A percentile compares a stretch with the other conserved stretches of the same genome.
These are phyloP conservation scores for Neurospora sp. DNA, from an alignment of 495 filamentous ascomycete species.

Conservation along the genomic window DNA sequence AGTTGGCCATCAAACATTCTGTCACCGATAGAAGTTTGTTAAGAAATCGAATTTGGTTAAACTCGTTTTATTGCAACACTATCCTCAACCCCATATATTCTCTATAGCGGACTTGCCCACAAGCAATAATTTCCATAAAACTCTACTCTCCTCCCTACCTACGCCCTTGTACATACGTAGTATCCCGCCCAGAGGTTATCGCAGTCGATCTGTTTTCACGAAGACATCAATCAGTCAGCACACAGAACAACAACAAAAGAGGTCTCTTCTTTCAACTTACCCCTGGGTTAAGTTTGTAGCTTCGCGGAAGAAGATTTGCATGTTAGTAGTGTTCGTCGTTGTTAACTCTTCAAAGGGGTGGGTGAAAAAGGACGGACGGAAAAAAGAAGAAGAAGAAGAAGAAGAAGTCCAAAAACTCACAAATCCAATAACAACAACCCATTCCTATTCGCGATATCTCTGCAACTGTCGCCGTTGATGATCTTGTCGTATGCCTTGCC, in stretches of 20 bases:
- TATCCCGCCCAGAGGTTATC: conserved; percentile 7
- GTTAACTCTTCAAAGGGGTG: not conserved
- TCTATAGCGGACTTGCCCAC: not conserved
- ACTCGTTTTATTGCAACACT: not conserved
- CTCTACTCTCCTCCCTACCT: not conserved
- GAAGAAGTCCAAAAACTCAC: conserved; percentile 2
- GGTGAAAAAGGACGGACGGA: not conserved
- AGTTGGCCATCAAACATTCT: not conserved
- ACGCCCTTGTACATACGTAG: conserved; percentile 16
- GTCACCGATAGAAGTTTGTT: not conserved
- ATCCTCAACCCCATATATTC: not conserved
- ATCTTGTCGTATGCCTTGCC: conserved; percentile 9
- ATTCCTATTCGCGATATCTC: conserved; percentile 6
- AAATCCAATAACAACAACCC: conserved; percentile 9
- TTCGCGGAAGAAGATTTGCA: not conserved
- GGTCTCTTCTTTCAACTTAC: conserved; percentile 7
- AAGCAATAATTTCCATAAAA: too few species aligned
- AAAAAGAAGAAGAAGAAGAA: not conserved
- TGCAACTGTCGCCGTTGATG: conserved; percentile 3
- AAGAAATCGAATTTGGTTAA: not conserved
- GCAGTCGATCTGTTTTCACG: too few species aligned
- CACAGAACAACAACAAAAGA: too few species aligned
- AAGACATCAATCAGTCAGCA: not conserved
- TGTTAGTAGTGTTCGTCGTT: not conserved
- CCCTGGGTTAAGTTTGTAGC: conserved; percentile 18